phyloP scores from a whole-genome alignment of 176 grass and related monocot species.

The Cocos nucifera region DNA sequence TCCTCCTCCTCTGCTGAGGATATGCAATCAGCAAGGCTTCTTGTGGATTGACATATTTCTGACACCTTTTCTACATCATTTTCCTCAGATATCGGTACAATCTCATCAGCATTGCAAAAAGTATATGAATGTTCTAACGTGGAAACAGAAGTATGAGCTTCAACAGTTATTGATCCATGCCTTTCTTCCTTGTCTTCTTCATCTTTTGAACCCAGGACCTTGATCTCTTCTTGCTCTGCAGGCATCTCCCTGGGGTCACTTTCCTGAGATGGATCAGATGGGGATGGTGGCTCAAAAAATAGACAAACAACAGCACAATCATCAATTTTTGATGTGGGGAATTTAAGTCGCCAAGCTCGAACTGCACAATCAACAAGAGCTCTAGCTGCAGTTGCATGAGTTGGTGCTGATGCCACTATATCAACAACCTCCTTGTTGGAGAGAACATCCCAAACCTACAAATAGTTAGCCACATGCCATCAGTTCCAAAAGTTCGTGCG shows the following conservation, averaged over 20 bases:
- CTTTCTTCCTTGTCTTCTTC: slow-evolving; percentile 25
- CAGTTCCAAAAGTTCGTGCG: too few relatives aligned
- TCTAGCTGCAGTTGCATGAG: slow-evolving; percentile 55
- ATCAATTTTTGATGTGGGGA: slow-evolving; percentile 90
- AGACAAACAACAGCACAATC: slow-evolving; percentile 90
- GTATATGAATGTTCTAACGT: slow-evolving; percentile 41
- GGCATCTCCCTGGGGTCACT: slow-evolving; percentile 16
- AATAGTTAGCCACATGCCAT: too few relatives aligned
- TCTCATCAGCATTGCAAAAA: slow-evolving; percentile 40
- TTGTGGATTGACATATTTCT: slow-evolving; percentile 45
- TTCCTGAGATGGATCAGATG: slow-evolving; percentile 22
- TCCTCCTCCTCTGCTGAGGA: slow-evolving; percentile 81
- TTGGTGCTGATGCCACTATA: slow-evolving; percentile 68
- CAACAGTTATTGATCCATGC: slow-evolving; percentile 14
- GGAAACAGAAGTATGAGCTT: slow-evolving; percentile 27
- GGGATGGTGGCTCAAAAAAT: slow-evolving; percentile 55
- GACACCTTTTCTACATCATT: slow-evolving; percentile 21
- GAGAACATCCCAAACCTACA: slow-evolving; percentile 97
- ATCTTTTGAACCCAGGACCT: slow-evolving; percentile 3
- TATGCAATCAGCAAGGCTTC: slow-evolving; percentile 88
- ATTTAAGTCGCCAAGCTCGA: slow-evolving; percentile 89
- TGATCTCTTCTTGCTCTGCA: slow-evolving; percentile 23
- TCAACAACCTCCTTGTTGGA: slow-evolving; percentile 95
- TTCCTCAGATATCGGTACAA: slow-evolving; percentile 41
- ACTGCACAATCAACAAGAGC: slow-evolving; percentile 87